Conservation (phyloP, 495 filamentous ascomycete genomes). For the Penicillium maclennaniae region DNA sequence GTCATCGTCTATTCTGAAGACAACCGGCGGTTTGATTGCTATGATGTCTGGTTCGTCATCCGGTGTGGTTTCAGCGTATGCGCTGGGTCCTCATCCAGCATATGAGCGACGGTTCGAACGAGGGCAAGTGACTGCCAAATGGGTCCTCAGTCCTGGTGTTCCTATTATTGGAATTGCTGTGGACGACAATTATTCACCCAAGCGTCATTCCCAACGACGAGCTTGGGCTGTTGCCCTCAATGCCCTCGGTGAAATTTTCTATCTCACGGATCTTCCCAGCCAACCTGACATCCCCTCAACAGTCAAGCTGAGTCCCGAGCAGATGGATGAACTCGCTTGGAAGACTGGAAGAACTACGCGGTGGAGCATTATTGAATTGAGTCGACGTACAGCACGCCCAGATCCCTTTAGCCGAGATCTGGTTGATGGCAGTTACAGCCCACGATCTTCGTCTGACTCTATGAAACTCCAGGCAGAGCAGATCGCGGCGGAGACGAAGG, state of each 20-base stretch:
- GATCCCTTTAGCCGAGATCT: constrained; percentile 61
- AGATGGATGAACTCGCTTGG: constrained; percentile 69
- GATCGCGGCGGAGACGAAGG: constrained; percentile 66
- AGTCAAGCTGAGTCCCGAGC: constrained; percentile 32
- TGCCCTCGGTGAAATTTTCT: constrained; percentile 88
- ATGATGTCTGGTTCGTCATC: constrained; percentile 81
- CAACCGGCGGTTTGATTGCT: constrained; percentile 73
- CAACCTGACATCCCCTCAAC: constrained; percentile 28
- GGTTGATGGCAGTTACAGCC: constrained; percentile 64
- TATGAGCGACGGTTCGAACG: constrained; percentile 62
- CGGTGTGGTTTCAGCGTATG: constrained; percentile 81
- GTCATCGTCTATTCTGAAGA: constrained; percentile 60
- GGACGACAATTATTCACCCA: constrained; percentile 71
- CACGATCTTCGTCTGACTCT: constrained; percentile 63
- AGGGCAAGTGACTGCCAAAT: constrained; percentile 77
- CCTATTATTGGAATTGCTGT: constrained; percentile 84
- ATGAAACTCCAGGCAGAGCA: constrained; percentile 70
- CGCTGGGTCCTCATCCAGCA: constrained; percentile 64
- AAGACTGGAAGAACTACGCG: constrained; percentile 68
- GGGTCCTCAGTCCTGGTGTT: constrained; percentile 87
- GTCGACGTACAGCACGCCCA: constrained; percentile 63
- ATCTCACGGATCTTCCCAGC: constrained; percentile 64
- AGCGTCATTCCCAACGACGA: constrained; percentile 62
- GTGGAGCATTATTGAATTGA: constrained; percentile 77
- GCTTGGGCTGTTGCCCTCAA: constrained; percentile 88